Evolutionary conservation across 2,329 filamentous ascomycete species (phyloP), one percentile per base, ranked within the genome.

Genomic region (Tolypocladium inflatum): DNA sequence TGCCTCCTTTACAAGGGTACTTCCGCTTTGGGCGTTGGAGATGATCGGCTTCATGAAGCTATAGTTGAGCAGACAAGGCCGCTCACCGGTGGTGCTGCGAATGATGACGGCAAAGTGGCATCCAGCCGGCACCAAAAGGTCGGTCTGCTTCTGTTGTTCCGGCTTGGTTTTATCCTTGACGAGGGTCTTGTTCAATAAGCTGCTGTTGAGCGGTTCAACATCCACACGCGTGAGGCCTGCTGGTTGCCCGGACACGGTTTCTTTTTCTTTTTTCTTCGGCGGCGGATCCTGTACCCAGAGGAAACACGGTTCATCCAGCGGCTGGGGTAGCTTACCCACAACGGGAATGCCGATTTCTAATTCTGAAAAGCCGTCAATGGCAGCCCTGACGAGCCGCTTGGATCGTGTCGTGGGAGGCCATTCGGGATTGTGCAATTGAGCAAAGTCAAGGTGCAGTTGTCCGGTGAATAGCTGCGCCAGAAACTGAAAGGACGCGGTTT

Each of bases 291-390:
- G 66, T 2, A 71, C 63, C 68, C 67, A 73, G 42, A 72, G 58
- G 48, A 67, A 69, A 30, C 65, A 69, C 60, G 72, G 60, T 57
- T 72, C 71, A 39, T 74, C 70, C 38, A 74, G 66, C 0, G 71
- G 71, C 57, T 71, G 71, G 2, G 58, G 58, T 9, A 74, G 30
- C 17, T 63, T 60, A 1, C 71, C 71, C 10, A 73, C 60, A 1
- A 72, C 45, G 1, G 68, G 68, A 13, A 73, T 56, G 8, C 66
- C 60, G 48, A 71, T 35, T n/a, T 41, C n/a, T 4, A 56, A 3
- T 1, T 55, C 11, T 2, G 65, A 61, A 8, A 70, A 58, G 17
- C 57, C 45, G n/a, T 56, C 19, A 54, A 61, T 35, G 58, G 54
- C 30, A 54, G 62, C 56, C 61, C 65, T 59, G 51, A 65, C 59